phyloP scores from a whole-genome alignment of 495 filamentous ascomycete species.

The Neurospora sp. region DNA sequence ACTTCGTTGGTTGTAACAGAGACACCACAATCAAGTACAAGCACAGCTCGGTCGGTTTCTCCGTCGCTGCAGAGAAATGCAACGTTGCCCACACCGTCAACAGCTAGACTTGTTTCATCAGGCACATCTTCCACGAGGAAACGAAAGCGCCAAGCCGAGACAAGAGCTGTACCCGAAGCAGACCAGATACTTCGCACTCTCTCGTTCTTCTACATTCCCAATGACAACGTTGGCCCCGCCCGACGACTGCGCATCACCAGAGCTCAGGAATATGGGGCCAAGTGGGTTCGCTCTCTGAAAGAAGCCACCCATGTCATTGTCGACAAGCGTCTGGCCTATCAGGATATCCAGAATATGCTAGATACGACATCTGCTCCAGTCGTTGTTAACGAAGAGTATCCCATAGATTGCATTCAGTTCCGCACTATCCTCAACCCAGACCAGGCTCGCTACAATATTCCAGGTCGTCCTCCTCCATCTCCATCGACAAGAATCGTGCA shows the following conservation, averaged over 20 bases:
- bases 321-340: conserved; percentile 56
- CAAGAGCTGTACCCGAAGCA: conserved; percentile 42
- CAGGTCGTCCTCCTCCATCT: conserved; percentile 18
- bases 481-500: neutral
- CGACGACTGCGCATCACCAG: conserved; percentile 63
- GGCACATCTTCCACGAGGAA: conserved; percentile 27
- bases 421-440: conserved; percentile 45
- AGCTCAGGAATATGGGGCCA: conserved; percentile 65
- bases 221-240: conserved; percentile 56
- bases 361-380: conserved; percentile 39
- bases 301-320: conserved; percentile 67
- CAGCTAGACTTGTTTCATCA: neutral
- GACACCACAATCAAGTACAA: conserved; percentile 13
- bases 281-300: conserved; percentile 24
- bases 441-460: conserved; percentile 50
- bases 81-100: conserved; percentile 10
- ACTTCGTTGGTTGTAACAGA: conserved; percentile 12
- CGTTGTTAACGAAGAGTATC: conserved; percentile 66
- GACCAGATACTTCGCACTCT: conserved; percentile 57
- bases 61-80: conserved; percentile 12
- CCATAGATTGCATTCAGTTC: conserved; percentile 65
- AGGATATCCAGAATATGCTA: conserved; percentile 54
- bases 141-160: conserved; percentile 33
- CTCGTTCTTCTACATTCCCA: conserved; percentile 71
- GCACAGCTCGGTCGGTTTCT: conserved; percentile 2